Conservation (phyloP, 1,284 basidiomycete species). For the Inonotus obliquus region DNA sequence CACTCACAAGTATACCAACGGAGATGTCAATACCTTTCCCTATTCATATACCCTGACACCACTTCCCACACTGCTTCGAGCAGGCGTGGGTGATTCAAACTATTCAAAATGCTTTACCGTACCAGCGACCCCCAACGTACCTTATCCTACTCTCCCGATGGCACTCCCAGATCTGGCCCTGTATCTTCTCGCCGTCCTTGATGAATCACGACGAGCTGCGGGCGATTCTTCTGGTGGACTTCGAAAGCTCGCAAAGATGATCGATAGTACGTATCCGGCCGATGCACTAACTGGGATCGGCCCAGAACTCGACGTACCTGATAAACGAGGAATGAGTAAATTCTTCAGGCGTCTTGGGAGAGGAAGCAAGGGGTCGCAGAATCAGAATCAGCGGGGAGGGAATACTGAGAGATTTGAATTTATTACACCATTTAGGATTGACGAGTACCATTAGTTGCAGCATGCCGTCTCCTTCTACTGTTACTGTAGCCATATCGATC, state of each 20-base stretch:
- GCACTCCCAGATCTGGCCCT: constrained; percentile 67
- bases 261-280: constrained; percentile 55
- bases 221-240: constrained; percentile 54
- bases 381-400: constrained; percentile 36
- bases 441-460: constrained; percentile 27
- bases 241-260: constrained; percentile 62
- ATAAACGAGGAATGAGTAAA: constrained; percentile 37
- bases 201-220: constrained; percentile 56
- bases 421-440: constrained; percentile 64
- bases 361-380: constrained; percentile 37
- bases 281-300: constrained; percentile 10
- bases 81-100: constrained; percentile 48
- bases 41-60: constrained; percentile 63
- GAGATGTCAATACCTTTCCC: constrained; percentile 59
- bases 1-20: constrained; percentile 46
- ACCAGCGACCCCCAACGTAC: constrained; percentile 50
- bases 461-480: neutral
- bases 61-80: constrained; percentile 55
- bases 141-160: constrained; percentile 66
- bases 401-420: constrained; percentile 76
- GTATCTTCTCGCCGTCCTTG: constrained; percentile 66
- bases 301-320: constrained; percentile 14
- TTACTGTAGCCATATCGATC: neutral
- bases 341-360: constrained; percentile 58
- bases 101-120: constrained; percentile 67